A percentile compares a stretch with the other conserved stretches of the same genome.
Evolutionary conservation across 2,329 filamentous ascomycete genomes (phyloP).

Genomic region (Apiospora phragmitis): DNA sequence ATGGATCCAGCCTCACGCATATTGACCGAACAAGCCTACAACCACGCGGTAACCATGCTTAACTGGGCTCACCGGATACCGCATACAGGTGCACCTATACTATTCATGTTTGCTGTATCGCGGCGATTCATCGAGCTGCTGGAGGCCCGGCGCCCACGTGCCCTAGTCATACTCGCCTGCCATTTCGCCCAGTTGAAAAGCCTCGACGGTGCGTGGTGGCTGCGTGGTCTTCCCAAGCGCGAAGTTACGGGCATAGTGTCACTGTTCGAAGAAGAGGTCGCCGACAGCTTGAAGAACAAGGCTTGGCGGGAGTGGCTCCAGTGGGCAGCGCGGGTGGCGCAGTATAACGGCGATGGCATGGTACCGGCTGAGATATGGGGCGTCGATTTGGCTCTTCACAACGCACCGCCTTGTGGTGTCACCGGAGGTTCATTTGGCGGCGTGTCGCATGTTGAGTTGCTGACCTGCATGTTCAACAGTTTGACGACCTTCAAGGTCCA

Average conservation of each 20-base stretch:
- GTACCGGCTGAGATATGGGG: slow-evolving; percentile 60
- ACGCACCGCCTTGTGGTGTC: background rate
- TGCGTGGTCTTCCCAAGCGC: slow-evolving; percentile 64
- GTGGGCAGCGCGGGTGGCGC: slow-evolving; percentile 59
- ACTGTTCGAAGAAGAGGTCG: slow-evolving; percentile 56
- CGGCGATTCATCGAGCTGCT: slow-evolving; percentile 62
- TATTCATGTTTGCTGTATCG: slow-evolving; percentile 65
- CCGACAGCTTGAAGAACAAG: slow-evolving; percentile 11
- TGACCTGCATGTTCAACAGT: slow-evolving; percentile 1
- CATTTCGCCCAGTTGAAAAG: slow-evolving; percentile 67
- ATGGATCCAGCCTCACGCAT: slow-evolving; percentile 19
- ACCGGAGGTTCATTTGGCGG: background rate
- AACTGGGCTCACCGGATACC: slow-evolving; percentile 67
- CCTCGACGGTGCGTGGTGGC: slow-evolving; percentile 69
- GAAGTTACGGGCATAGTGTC: slow-evolving; percentile 65
- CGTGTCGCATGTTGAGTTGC: background rate
- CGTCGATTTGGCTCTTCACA: slow-evolving; percentile 32
- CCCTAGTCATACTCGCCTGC: slow-evolving; percentile 63
- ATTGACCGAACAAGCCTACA: slow-evolving; percentile 55
- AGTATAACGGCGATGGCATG: slow-evolving; percentile 51
- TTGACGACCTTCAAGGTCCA: background rate
- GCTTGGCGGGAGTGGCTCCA: slow-evolving; percentile 62
- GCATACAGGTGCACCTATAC: slow-evolving; percentile 53
- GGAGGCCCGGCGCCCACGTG: slow-evolving; percentile 58
- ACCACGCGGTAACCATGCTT: slow-evolving; percentile 65